Evolutionary conservation across 73 alveolate species (phyloP).

Genomic region (Tetrahymena borealis): DNA sequence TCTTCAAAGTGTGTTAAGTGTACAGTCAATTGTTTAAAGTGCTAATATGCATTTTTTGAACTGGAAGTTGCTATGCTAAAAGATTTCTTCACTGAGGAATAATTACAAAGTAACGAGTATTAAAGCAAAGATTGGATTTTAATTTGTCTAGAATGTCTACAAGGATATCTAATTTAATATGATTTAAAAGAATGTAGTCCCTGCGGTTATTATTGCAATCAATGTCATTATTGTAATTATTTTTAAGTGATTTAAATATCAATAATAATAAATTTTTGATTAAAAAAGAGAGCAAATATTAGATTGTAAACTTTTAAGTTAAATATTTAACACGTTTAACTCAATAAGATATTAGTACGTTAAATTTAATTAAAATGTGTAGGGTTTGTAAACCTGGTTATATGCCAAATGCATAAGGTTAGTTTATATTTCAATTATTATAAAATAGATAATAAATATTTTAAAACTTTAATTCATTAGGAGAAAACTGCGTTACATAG

Average conservation of each 20-base stretch:
- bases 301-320: neutral
- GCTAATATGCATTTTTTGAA: neutral
- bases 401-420: neutral
- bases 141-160: neutral
- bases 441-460: no score
- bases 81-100: neutral
- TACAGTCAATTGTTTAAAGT: neutral
- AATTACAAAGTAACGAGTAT: neutral
- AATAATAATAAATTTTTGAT: neutral
- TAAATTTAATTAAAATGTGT: neutral
- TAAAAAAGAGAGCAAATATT: neutral
- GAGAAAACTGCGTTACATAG: no score
- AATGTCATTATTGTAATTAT: neutral
- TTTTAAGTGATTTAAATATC: neutral
- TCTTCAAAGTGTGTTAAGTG: neutral
- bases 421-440: no score
- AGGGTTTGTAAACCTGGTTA: neutral
- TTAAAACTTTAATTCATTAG: no score
- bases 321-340: neutral
- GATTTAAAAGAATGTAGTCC: neutral
- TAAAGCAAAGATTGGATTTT: neutral
- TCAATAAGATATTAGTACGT: neutral
- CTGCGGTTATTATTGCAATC: neutral
- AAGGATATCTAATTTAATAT: neutral
- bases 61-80: neutral